Conservation (phyloP, 2,329 filamentous ascomycete species). For the Lachnellula cervina region DNA sequence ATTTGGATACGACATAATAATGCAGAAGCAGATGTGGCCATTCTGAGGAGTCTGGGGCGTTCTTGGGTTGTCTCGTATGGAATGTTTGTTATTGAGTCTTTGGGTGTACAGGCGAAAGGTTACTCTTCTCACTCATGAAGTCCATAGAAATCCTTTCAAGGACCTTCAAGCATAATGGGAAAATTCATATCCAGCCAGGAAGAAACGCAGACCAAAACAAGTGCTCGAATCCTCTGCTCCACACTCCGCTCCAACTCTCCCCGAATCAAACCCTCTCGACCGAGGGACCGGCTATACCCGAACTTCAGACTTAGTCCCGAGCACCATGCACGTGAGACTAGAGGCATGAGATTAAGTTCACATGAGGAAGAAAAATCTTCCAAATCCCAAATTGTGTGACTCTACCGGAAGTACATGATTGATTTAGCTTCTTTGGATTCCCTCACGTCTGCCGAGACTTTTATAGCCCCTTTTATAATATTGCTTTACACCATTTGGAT, state of each 20-base stretch:
- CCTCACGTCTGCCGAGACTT: too few species aligned
- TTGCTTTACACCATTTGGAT: too few species aligned
- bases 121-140: background rate
- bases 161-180: too few species aligned
- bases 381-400: too few species aligned
- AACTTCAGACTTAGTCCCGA: background rate
- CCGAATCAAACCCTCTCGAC: background rate
- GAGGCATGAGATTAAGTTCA: too few species aligned
- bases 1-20: background rate
- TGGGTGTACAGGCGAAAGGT: background rate
- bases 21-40: background rate
- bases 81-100: background rate
- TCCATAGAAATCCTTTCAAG: too few species aligned
- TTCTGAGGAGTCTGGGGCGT: slow-evolving; percentile 6
- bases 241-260: background rate
- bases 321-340: background rate
- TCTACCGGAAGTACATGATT: too few species aligned
- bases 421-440: too few species aligned
- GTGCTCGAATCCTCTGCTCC: background rate
- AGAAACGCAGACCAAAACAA: too few species aligned
- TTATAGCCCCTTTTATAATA: too few species aligned
- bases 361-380: too few species aligned
- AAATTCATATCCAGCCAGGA: too few species aligned
- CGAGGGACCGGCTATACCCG: slow-evolving; percentile 1
- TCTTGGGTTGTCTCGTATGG: background rate